Percentiles rank a stretch among this genome's conserved stretches.
These are phyloP conservation scores for Ganoderma multipileum DNA, from an alignment of 1,284 basidiomycete genomes.

Conservation along the genomic window DNA sequence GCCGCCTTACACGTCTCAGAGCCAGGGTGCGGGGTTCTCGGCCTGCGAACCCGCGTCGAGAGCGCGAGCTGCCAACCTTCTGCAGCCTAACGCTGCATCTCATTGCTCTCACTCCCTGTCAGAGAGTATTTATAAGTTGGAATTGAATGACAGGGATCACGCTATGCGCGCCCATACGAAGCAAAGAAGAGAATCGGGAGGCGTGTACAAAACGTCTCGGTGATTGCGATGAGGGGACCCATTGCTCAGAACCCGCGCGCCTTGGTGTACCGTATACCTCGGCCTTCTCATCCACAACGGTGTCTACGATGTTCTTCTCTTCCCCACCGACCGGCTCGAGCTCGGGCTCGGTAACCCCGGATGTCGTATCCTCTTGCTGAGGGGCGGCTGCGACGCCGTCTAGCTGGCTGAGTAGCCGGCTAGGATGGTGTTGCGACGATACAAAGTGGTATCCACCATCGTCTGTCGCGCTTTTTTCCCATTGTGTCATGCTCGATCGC, in stretches of 20 bases:
- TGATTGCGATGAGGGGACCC: not conserved
- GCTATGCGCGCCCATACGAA: not conserved
- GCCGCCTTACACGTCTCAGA: not conserved
- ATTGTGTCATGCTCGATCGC: not conserved
- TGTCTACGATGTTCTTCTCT: not conserved
- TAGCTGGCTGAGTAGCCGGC: not conserved
- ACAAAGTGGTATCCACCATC: not conserved
- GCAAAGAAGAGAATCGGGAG: not conserved
- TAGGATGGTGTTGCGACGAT: not conserved
- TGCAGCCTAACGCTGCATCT: constrained; percentile 2
- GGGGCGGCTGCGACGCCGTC: too few species aligned
- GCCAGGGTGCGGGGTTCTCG: not conserved
- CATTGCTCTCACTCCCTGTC: not conserved
- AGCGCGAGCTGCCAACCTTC: not conserved
- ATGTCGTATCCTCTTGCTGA: too few species aligned
- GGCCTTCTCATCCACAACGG: not conserved
- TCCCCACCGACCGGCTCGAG: not conserved
- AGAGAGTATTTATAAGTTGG: not conserved
- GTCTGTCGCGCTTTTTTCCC: not conserved
- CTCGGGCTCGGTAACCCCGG: not conserved
- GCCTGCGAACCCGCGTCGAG: not conserved
- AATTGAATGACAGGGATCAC: not conserved
- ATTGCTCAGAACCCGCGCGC: not conserved
- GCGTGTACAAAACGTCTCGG: not conserved
- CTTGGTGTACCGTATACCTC: not conserved